Evolutionary conservation across 805 yeast genomes (phyloP).

Genomic region (Hyphopichia homilentoma): DNA sequence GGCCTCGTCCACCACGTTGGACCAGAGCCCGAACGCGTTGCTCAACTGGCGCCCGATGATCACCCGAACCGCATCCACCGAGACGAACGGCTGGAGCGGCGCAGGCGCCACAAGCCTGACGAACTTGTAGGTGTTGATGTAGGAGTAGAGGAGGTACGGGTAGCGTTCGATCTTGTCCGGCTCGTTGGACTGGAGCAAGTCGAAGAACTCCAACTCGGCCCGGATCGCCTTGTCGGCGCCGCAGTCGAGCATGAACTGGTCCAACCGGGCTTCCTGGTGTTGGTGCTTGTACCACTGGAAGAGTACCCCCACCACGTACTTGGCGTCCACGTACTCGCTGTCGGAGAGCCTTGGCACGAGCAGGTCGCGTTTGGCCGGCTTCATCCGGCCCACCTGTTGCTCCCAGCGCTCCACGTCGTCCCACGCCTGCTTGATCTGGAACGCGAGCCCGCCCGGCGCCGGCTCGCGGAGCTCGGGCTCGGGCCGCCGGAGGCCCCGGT

Average conservation of each 20-base stretch:
- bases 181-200: slow-evolving; percentile 51
- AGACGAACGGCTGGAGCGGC: slow-evolving; percentile 29
- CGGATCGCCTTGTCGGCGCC: slow-evolving; percentile 2
- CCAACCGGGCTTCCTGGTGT: slow-evolving; percentile 3
- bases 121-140: slow-evolving; percentile 46
- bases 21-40: slow-evolving; percentile 71
- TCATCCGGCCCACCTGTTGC: slow-evolving; percentile 22
- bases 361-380: slow-evolving; percentile 29
- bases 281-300: slow-evolving; percentile 22
- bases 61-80: slow-evolving; percentile 37
- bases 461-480: slow-evolving; percentile 21
- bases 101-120: slow-evolving; percentile 37
- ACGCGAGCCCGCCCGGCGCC: slow-evolving; percentile 8
- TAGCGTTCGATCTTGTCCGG: slow-evolving; percentile 39
- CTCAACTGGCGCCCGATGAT: slow-evolving; percentile 59
- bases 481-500: slow-evolving; percentile 16
- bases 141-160: slow-evolving; percentile 47
- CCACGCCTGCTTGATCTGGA: slow-evolving; percentile 33
- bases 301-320: slow-evolving; percentile 42
- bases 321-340: slow-evolving; percentile 49
- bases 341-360: slow-evolving; percentile 46
- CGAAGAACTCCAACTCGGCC: slow-evolving; percentile 28
- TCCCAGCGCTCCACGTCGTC: slow-evolving; percentile 35
- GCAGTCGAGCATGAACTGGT: not conserved
- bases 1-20: slow-evolving; percentile 27